These are phyloP conservation scores for Talaromyces sp. DNA, from an alignment of 2,329 filamentous ascomycete species.

Conservation along the genomic window DNA sequence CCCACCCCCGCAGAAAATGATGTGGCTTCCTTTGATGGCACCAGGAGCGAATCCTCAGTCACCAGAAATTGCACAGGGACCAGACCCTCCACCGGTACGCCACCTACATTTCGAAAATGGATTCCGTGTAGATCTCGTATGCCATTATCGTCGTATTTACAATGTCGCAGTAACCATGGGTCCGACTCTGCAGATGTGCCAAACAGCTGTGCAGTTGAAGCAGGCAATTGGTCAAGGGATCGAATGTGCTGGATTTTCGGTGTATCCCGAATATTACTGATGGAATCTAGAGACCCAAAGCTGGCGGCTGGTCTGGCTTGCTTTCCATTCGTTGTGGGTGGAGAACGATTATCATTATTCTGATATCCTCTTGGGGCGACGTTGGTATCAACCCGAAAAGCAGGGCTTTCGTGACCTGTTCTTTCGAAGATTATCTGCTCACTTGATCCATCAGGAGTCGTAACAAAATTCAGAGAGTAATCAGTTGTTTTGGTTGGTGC, in stretches of 20 bases:
- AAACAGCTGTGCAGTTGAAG: conserved; percentile 32
- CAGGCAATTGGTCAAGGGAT: conserved; percentile 32
- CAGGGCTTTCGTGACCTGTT: not conserved
- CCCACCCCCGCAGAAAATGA: not conserved
- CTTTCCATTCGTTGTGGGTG: not conserved
- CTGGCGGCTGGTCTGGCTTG: not conserved
- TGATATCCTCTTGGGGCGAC: not conserved
- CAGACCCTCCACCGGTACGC: conserved; percentile 34
- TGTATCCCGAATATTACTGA: conserved; percentile 19
- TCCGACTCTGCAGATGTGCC: conserved; percentile 37
- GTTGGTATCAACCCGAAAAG: not conserved
- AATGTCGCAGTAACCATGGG: conserved; percentile 39
- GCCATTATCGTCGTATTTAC: conserved; percentile 38
- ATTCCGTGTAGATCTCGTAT: conserved; percentile 38
- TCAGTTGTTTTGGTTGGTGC: too few relatives aligned
- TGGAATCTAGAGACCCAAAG: conserved; percentile 7
- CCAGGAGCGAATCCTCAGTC: conserved; percentile 13
- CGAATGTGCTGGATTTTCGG: conserved; percentile 24
- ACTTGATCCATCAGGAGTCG: not conserved
- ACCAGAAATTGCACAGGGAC: conserved; percentile 32
- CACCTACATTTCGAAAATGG: conserved; percentile 40
- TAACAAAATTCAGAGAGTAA: not conserved
- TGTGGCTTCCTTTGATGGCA: conserved; percentile 14
- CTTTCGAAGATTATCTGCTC: not conserved
- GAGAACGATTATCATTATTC: not conserved